These are phyloP conservation scores for Rhododendron williamsianum DNA, from an alignment of 148 eudicot species.

Conservation along the genomic window DNA sequence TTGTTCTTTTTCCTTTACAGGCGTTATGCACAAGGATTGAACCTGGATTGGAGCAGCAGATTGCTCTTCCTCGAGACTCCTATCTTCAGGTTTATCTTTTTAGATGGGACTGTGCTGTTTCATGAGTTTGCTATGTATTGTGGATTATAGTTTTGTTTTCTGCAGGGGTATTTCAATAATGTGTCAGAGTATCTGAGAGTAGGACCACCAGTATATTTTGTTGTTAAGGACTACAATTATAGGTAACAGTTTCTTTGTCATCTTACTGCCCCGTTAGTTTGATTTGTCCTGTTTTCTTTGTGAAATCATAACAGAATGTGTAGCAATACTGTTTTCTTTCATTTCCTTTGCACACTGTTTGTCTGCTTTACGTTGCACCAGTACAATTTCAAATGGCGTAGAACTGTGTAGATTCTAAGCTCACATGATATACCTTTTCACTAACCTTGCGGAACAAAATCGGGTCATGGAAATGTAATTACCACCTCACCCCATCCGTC, in stretches of 20 bases:
- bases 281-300: neutral
- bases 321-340: neutral
- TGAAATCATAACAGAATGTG: neutral
- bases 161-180: conserved; percentile 56
- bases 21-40: conserved; percentile 93
- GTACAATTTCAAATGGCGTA: neutral
- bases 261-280: neutral
- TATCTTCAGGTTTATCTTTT: conserved; percentile 77
- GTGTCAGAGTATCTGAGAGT: conserved; percentile 57
- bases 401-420: neutral
- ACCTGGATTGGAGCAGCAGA: conserved; percentile 96
- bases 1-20: conserved; percentile 28
- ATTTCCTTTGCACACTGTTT: neutral
- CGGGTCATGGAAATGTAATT: neutral
- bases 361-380: neutral
- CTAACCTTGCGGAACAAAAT: neutral
- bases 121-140: conserved; percentile 3
- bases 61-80: conserved; percentile 95
- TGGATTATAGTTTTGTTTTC: conserved; percentile 12
- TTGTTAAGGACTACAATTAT: conserved; percentile 64
- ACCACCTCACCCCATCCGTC: neutral
- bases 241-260: conserved; percentile 30
- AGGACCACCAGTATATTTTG: conserved; percentile 71
- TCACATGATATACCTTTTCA: neutral
- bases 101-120: neutral